Evolutionary conservation across 306 rosid genomes (phyloP), one percentile per base, ranked within the genome.

Genomic region (Rubus idaeus): DNA sequence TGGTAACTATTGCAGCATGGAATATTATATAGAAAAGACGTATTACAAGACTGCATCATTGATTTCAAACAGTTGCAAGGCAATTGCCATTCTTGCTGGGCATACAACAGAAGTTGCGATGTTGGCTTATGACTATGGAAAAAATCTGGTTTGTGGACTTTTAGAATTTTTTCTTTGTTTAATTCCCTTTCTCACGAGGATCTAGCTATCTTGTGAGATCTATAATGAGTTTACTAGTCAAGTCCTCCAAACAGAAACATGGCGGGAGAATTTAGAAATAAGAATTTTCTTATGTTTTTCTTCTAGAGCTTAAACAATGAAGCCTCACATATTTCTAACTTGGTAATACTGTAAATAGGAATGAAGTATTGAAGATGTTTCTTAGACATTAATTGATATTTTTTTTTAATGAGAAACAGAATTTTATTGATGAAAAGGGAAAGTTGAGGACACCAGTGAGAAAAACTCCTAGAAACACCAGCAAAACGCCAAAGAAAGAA

Each of bases 21-120:
- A 95, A 64, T 87, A 90, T 83, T 95, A 95, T 87, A 86, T 89
- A 90, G 82, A 92, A 75, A 95, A 92, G 91, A 88, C 97, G 0
- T 92, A 89, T 77, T 95, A 84, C 92, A 95, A 95, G 94, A 92
- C 97, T 46, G 97, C 99, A 62, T 95, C 99, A 11, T 80, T 95
- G 78, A 90, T 95, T 82, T 92, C 99, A 73, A 92, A 90, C 75
- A 95, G 99, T 82, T 95, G 99, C 91, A 95, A 95, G 85, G 89
- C 97, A 56, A 83, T 95, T 82, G 99, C 99, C 83, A 78, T 95
- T 80, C 97, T 95, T 87, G 93, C 96, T 7, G 99, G 97, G 77
- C 97, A 95, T 75, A 89, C 97, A 42, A 50, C 94, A 23, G 97
- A 92, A 87, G 99, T 92, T 83, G 92, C 97, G 6, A 67, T 80